phyloP scores from a whole-genome alignment of 2,329 filamentous ascomycete genomes.

The Botrytis squamosa region DNA sequence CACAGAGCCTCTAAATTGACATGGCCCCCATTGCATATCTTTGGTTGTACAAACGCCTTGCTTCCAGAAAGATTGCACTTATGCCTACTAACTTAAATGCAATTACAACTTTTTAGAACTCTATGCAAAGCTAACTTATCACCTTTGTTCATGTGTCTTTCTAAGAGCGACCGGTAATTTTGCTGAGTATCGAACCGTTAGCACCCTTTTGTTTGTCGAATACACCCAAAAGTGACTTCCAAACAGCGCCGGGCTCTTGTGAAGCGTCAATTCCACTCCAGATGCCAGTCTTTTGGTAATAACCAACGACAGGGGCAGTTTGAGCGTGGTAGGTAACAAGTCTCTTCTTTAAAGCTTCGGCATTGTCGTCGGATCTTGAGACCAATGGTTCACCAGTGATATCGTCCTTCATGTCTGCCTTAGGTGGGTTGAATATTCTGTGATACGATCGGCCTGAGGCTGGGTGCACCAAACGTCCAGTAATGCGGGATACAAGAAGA shows the following conservation, averaged over 20 bases:
- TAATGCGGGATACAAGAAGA: slow-evolving; percentile 92
- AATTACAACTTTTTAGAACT: slow-evolving; percentile 33
- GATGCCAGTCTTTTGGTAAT: slow-evolving; percentile 97
- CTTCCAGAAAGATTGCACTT: slow-evolving; percentile 28
- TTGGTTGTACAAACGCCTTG: slow-evolving; percentile 35
- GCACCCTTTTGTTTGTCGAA: slow-evolving; percentile 61
- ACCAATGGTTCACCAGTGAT: slow-evolving; percentile 94
- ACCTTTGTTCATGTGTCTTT: neutral
- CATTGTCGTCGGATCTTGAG: slow-evolving; percentile 96
- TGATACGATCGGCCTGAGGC: slow-evolving; percentile 96
- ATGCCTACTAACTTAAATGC: slow-evolving; percentile 28
- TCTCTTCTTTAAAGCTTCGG: slow-evolving; percentile 92
- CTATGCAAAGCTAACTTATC: slow-evolving; percentile 35
- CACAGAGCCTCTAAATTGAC: slow-evolving; percentile 32
- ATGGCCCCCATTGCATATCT: slow-evolving; percentile 31
- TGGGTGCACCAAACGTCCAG: slow-evolving; percentile 91
- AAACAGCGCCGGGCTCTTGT: slow-evolving; percentile 93
- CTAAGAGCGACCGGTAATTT: slow-evolving; percentile 37
- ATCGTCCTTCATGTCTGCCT: slow-evolving; percentile 91
- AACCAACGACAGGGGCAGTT: slow-evolving; percentile 86
- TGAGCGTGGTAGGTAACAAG: slow-evolving; percentile 90
- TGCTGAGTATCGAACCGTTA: slow-evolving; percentile 37
- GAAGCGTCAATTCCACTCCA: slow-evolving; percentile 95
- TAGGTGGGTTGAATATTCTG: slow-evolving; percentile 98
- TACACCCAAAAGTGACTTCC: slow-evolving; percentile 85